Percentiles rank a stretch among this genome's conserved stretches.
Conservation (phyloP, 768 basidiomycete species). For the Neoboletus brunneissimus region DNA sequence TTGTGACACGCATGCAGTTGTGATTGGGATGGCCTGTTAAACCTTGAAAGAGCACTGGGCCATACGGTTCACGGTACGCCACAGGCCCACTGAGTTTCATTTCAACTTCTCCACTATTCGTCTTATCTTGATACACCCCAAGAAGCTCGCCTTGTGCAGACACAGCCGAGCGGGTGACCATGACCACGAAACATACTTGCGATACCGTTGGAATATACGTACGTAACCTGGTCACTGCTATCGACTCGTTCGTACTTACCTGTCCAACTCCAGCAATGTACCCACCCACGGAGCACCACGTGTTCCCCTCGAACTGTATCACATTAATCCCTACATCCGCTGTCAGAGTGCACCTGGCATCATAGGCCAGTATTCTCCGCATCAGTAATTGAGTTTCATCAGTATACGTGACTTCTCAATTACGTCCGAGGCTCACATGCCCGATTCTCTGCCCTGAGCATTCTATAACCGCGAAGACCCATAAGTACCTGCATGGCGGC, state of each 20-base stretch:
- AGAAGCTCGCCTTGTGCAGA: not conserved
- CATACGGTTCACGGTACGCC: not conserved
- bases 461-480: not conserved
- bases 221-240: not conserved
- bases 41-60: not conserved
- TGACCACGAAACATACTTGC: not conserved
- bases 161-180: not conserved
- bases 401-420: not conserved
- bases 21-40: not conserved
- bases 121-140: not conserved
- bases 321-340: not conserved
- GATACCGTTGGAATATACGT: not conserved
- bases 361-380: not conserved
- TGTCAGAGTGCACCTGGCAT: not conserved
- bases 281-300: not conserved
- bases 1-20: not conserved
- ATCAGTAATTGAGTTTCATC: not conserved
- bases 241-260: not conserved
- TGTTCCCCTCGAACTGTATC: not conserved
- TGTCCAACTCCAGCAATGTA: not conserved
- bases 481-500: slow-evolving; percentile 14
- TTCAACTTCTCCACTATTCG: not conserved
- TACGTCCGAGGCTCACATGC: slow-evolving; percentile 21
- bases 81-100: not conserved
- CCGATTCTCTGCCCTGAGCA: not conserved